phyloP scores from a whole-genome alignment of 345 rosid species.

The Excoecaria agallocha region DNA sequence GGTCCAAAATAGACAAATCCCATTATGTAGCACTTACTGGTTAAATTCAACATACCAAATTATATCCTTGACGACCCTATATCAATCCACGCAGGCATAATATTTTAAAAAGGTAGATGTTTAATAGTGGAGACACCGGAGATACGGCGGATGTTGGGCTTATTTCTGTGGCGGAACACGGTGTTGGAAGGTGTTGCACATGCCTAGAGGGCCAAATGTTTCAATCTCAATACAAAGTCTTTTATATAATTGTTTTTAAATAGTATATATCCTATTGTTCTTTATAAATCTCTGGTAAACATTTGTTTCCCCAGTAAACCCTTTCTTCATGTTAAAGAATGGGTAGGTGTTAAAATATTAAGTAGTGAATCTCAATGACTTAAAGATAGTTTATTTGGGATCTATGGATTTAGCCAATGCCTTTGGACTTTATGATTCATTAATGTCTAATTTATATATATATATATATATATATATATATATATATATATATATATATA shows the following conservation, averaged over 20 bases:
- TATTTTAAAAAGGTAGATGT: background rate
- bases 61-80: conserved; percentile 18
- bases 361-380: conserved; percentile 35
- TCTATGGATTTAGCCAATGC: background rate
- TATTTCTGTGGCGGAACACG: conserved; percentile 39
- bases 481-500: no score
- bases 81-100: conserved; percentile 21
- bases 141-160: conserved; percentile 48
- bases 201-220: conserved; percentile 21
- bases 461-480: no score
- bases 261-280: background rate
- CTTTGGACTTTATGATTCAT: background rate
- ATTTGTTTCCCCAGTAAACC: conserved; percentile 8
- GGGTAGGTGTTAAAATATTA: conserved; percentile 1
- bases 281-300: background rate
- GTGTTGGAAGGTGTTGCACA: conserved; percentile 42
- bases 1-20: no score
- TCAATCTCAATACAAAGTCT: conserved; percentile 8
- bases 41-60: no score
- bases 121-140: conserved; percentile 38
- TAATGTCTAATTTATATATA: no score
- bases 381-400: background rate
- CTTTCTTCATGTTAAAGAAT: conserved; percentile 1
- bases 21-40: no score
- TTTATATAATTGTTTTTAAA: background rate